phyloP scores from a whole-genome alignment of 257 asterid genomes.

The Gardenia jasminoides region DNA sequence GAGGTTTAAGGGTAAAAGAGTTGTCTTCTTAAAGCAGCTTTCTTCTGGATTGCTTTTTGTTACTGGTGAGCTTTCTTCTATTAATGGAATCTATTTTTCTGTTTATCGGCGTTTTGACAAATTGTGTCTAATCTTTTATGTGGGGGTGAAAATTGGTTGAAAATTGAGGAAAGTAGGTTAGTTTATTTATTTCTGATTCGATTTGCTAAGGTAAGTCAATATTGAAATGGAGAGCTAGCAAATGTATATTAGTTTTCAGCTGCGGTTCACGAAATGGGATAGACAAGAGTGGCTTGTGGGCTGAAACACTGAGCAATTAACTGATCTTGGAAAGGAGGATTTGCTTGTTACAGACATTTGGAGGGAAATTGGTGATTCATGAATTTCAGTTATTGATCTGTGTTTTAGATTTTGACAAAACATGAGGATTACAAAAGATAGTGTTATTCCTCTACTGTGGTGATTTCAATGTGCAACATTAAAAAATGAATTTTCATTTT shows the following conservation, averaged over 20 bases:
- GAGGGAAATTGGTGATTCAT: neutral
- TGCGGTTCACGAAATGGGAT: neutral
- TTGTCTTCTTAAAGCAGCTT: constrained; percentile 21
- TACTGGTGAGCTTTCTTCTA: neutral
- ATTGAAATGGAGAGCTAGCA: neutral
- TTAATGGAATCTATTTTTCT: neutral
- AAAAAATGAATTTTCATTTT: neutral
- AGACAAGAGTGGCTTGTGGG: neutral
- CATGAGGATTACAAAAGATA: neutral
- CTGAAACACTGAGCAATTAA: neutral
- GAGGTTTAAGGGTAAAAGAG: constrained; percentile 29
- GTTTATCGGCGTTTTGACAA: neutral
- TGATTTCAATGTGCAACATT: neutral
- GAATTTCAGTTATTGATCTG: neutral
- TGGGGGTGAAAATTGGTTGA: no score
- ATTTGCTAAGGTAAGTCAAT: neutral
- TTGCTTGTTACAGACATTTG: neutral
- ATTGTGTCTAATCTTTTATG: no score
- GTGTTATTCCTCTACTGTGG: neutral
- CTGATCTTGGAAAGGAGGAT: neutral
- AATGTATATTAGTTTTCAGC: neutral
- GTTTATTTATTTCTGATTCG: neutral
- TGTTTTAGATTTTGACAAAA: neutral
- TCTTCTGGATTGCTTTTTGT: constrained; percentile 24
- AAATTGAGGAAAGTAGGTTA: no score